Base-by-base conservation (phyloP, 495 filamentous ascomycete species). In the Podospora australis region DNA sequence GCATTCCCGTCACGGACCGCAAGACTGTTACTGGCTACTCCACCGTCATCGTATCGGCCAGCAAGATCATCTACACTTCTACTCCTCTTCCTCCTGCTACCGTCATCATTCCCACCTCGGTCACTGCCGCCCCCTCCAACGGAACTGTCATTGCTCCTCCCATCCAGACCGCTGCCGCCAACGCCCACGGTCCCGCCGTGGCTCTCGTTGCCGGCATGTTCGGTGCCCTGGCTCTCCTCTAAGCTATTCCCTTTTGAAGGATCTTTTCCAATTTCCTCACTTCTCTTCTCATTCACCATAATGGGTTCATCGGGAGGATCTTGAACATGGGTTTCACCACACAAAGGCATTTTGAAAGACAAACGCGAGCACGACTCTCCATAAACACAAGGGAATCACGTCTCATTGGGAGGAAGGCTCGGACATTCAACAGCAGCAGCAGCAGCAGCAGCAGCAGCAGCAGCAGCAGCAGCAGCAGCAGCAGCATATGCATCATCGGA, bases 141-240 rank as follows among this genome's bases (percentile, higher is more conserved):
- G 13, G 26, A 25, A 4, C 49, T 40, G 24, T 22, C 25, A 53
- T 36, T 48, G 4, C 41, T 24, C 14, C 28, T 29, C 21, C 51
- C 4, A 25, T 54, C 6, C 9, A 23, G n/a, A 60, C 63, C 4
- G 59, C 58, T 14, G 68, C 44, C 2, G 55, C 64, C 19, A 55
- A 60, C 19, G 28, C 45, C 23, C 46, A 52, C 14, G 58, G 8
- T 11, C 63, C 65, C 2, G 63, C 48, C 5, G 61, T 57, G 2
- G 70, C 65, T 5, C 46, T 70, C 0, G 21, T 69, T 13, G 57
- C 66, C 14, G 70, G 69, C 13, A 20, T 69, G 14, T 48, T 70
- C 7, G 70, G 64, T n/a, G 52, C 68, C 13, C 52, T 63, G 8
- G 61, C 55, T 19, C 40, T 73, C 30, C 53, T 72, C 32, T 72